Base-by-base conservation (phyloP, 495 filamentous ascomycete genomes). In the Penicillium odoratum region DNA sequence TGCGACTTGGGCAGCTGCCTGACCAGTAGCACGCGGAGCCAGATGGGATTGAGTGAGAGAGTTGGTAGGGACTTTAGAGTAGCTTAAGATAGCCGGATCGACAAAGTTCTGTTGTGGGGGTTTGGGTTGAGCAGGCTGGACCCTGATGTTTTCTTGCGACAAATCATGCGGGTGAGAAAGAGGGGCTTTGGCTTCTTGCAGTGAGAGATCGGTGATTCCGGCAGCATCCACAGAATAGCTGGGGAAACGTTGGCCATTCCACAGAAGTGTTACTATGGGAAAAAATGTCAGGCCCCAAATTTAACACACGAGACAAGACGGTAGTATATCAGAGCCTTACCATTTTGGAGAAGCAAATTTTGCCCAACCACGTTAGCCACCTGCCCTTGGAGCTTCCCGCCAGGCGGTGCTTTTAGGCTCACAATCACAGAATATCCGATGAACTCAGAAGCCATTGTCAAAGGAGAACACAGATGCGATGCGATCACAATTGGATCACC, bases 351-450 rank as follows among this genome's bases (percentile, higher is more conserved):
- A 25, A 86, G 85, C 60, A 98, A 78, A 43, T 85, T 84, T 57
- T 87, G 82, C 6, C 88, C 89, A 48, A 87, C 82, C 33, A 97
- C 85, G 61, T 84, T 78, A 47, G 82, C 83, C 36, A 98, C 86
- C 25, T 85, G 81, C 43, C 93, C 93, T 59, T 84, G 82, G 46
- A 97, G 71, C 60, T 82, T 80, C 15, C 81, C 81, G 60, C 84
- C 80, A 2, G 82, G 80, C 29, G 91, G 91, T 48, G 85, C 71
- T 51, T 75, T 82, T 50, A 96, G 78, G 11, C 86, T 92, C 61
- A 95, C 84, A 51, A 87, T 70, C 69, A 96, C 89, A 56, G 86
- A 85, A 66, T 91, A 82, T 33, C 92, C 92, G 59, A 92, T 86
- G 70, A 94, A 93, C 61, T 87, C 80, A 58, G 79, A 73, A 13